Percentiles rank a stretch among this genome's conserved stretches.
Conservation (phyloP, 331 rosid genomes). For the Quercus tomentella region DNA sequence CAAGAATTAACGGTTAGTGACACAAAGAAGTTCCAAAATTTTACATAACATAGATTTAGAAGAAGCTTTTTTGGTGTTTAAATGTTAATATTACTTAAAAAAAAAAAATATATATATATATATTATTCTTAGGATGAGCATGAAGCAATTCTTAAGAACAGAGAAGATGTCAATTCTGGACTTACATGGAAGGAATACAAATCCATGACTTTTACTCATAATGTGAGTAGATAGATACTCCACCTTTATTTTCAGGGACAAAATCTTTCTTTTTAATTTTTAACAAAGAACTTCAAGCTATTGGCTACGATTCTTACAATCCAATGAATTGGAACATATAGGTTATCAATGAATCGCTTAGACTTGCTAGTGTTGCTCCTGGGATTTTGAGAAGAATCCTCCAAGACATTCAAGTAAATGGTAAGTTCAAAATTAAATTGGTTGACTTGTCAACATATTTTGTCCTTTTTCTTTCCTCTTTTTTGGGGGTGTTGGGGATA, state of each 20-base stretch:
- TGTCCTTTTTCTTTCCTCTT: too few species aligned
- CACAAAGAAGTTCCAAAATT: background rate
- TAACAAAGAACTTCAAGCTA: background rate
- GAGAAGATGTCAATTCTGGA: too few species aligned
- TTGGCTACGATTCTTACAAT: background rate
- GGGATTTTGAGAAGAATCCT: background rate
- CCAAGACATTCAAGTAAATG: slow-evolving; percentile 1
- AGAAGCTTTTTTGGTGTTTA: background rate
- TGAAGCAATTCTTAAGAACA: too few species aligned
- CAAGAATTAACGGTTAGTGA: background rate
- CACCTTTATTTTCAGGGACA: background rate
- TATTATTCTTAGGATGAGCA: background rate
- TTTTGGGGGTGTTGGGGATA: too few species aligned
- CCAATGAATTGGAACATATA: background rate
- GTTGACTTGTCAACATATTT: too few species aligned
- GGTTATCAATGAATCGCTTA: background rate
- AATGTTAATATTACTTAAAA: background rate
- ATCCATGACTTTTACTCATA: background rate
- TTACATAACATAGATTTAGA: background rate
- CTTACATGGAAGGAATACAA: too few species aligned
- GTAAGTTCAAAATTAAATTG: background rate
- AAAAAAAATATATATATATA: too few species aligned
- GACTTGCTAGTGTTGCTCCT: background rate
- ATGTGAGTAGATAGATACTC: background rate
- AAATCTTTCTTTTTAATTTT: background rate